A percentile compares a stretch with the other conserved stretches of the same genome.
phyloP scores from a whole-genome alignment of 176 grass and related monocot species.

The Carex cristatella region DNA sequence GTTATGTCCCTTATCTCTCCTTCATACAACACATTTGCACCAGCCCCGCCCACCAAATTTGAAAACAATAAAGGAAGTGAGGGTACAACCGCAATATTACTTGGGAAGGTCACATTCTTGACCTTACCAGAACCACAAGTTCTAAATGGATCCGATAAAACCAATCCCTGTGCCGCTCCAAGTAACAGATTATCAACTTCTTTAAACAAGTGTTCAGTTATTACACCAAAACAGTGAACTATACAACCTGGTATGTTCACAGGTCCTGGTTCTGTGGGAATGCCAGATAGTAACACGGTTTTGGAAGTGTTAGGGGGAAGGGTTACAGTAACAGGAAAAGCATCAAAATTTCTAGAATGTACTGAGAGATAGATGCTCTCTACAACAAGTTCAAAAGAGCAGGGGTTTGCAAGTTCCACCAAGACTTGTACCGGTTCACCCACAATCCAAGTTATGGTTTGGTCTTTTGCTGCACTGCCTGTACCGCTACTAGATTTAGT shows the following conservation, averaged over 20 bases:
- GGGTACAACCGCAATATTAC: slow-evolving; percentile 58
- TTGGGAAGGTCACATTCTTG: slow-evolving; percentile 70
- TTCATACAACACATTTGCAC: slow-evolving; percentile 95
- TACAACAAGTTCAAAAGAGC: slow-evolving; percentile 86
- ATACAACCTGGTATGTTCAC: slow-evolving; percentile 94
- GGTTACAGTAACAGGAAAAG: slow-evolving; percentile 82
- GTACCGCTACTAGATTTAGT: slow-evolving; percentile 49
- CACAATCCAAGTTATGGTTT: slow-evolving; percentile 88
- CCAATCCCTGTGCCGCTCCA: slow-evolving; percentile 93
- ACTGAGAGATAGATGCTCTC: slow-evolving; percentile 99
- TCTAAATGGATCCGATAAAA: slow-evolving; percentile 99
- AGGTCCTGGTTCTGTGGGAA: slow-evolving; percentile 82
- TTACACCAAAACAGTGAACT: slow-evolving; percentile 98
- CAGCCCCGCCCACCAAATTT: slow-evolving; percentile 78
- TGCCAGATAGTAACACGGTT: slow-evolving; percentile 77
- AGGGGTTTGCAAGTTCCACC: slow-evolving; percentile 98
- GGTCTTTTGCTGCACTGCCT: slow-evolving; percentile 46
- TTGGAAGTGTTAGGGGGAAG: slow-evolving; percentile 95
- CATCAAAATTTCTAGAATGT: slow-evolving; percentile 97
- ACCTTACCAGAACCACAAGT: slow-evolving; percentile 89
- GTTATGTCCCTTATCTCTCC: slow-evolving; percentile 95
- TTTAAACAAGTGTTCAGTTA: slow-evolving; percentile 97
- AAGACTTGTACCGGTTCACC: slow-evolving; percentile 96
- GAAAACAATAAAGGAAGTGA: slow-evolving; percentile 83
- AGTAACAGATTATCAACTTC: slow-evolving; percentile 91